Percentiles rank a stretch among this genome's conserved stretches.
Conservation (phyloP, 352 stramenopile species). For the Thalassiosira hispida region DNA sequence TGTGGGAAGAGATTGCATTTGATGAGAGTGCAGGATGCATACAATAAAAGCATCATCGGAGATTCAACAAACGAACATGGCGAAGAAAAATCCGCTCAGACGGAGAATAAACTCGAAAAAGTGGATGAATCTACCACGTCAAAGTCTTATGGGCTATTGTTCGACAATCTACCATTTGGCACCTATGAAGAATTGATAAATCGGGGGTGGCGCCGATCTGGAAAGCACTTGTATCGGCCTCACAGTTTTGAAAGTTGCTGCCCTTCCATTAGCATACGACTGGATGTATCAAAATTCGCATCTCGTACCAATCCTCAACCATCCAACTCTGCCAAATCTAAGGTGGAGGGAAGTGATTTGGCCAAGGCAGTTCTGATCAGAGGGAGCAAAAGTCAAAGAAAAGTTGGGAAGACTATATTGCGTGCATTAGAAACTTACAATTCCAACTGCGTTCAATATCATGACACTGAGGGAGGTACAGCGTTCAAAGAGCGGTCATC, state of each 20-base stretch:
- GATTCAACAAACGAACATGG: slow-evolving; percentile 12
- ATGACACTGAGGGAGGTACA: slow-evolving; percentile 10
- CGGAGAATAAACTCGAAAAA: not conserved
- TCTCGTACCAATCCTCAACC: slow-evolving; percentile 2
- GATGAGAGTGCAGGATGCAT: slow-evolving; percentile 45
- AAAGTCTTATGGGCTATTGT: slow-evolving; percentile 75
- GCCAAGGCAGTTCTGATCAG: slow-evolving; percentile 32
- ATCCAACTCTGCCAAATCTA: not conserved
- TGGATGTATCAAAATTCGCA: slow-evolving; percentile 69
- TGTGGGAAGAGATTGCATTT: slow-evolving; percentile 56
- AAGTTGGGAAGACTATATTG: slow-evolving; percentile 67
- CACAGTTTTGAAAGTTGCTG: slow-evolving; percentile 82
- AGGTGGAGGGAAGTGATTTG: slow-evolving; percentile 23
- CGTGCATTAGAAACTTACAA: slow-evolving; percentile 49
- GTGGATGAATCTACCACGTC: slow-evolving; percentile 32
- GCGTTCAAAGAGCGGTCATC: not conserved
- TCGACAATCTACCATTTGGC: slow-evolving; percentile 50
- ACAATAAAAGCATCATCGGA: slow-evolving; percentile 27
- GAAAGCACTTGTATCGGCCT: slow-evolving; percentile 82
- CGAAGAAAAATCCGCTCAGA: not conserved
- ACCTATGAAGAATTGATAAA: slow-evolving; percentile 81
- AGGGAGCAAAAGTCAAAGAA: slow-evolving; percentile 76
- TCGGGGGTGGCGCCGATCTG: slow-evolving; percentile 81
- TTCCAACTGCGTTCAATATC: slow-evolving; percentile 14
- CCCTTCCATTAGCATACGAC: slow-evolving; percentile 77